Conservation (phyloP, 1,139 yeast genomes). For the Suhomyces panamericanus region DNA sequence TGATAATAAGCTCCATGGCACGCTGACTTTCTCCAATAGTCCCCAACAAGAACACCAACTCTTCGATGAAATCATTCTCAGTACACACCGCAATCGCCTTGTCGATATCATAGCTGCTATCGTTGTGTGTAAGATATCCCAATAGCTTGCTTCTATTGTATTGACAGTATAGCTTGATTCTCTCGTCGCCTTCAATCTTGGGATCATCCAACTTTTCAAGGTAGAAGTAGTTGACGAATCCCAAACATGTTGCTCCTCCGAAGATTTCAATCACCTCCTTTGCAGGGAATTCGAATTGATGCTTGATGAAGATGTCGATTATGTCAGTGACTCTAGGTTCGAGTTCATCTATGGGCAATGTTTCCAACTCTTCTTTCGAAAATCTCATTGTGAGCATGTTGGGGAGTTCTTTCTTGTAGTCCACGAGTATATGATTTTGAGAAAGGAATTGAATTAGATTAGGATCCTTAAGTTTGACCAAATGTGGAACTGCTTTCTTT, state of each 20-base stretch:
- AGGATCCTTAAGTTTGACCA: slow-evolving; percentile 55
- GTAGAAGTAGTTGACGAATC: slow-evolving; percentile 60
- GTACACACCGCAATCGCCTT: slow-evolving; percentile 68
- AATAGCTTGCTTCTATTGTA: slow-evolving; percentile 55
- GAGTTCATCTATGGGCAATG: slow-evolving; percentile 46
- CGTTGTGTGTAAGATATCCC: slow-evolving; percentile 35
- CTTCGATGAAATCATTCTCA: slow-evolving; percentile 52
- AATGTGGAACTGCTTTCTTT: slow-evolving; percentile 61
- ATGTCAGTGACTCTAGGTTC: slow-evolving; percentile 43
- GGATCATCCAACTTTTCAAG: slow-evolving; percentile 42
- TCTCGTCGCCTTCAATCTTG: slow-evolving; percentile 51
- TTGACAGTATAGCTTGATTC: slow-evolving; percentile 64
- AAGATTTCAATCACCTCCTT: slow-evolving; percentile 49
- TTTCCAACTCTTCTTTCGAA: slow-evolving; percentile 27
- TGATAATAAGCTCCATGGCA: slow-evolving; percentile 76
- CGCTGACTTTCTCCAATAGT: slow-evolving; percentile 76
- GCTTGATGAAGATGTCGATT: slow-evolving; percentile 58
- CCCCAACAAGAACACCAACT: slow-evolving; percentile 79
- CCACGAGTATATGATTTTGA: slow-evolving; percentile 58
- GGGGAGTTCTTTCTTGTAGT: slow-evolving; percentile 52
- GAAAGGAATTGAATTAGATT: slow-evolving; percentile 59
- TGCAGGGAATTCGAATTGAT: slow-evolving; percentile 66
- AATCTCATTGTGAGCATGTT: slow-evolving; percentile 52
- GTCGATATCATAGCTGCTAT: slow-evolving; percentile 57
- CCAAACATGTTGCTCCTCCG: slow-evolving; percentile 30